phyloP scores from a whole-genome alignment of 371 early-diverging fungal genomes.

The Caulochytrium protostelioides region DNA sequence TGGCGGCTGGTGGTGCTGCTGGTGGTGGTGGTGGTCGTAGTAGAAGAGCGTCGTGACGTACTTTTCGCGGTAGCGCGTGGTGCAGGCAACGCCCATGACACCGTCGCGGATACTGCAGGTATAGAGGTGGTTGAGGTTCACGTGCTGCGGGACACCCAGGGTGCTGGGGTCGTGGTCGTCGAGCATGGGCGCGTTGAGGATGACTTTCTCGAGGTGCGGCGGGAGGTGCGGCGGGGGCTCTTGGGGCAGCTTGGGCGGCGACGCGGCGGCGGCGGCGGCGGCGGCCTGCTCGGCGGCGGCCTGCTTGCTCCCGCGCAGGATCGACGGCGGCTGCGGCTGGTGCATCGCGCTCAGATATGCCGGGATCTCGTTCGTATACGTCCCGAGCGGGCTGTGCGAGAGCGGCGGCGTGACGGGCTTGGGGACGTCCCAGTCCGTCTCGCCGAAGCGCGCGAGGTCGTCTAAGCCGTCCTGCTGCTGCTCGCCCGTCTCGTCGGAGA shows the following conservation, averaged over 20 bases:
- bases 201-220: slow-evolving; percentile 73
- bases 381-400: slow-evolving; percentile 32
- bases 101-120: slow-evolving; percentile 87
- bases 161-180: slow-evolving; percentile 44
- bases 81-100: slow-evolving; percentile 81
- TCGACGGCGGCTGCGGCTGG: slow-evolving; percentile 3
- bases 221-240: slow-evolving; percentile 69
- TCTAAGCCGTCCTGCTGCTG: slow-evolving; percentile 26
- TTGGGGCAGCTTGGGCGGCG: slow-evolving; percentile 5
- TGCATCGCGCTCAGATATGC: slow-evolving; percentile 13
- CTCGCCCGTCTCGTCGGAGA: slow-evolving; percentile 23
- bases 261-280: slow-evolving; percentile 7
- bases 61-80: slow-evolving; percentile 65
- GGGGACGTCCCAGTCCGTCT: slow-evolving; percentile 4
- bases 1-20: too few species aligned
- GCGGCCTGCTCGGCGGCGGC: not conserved
- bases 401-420: not conserved
- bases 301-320: not conserved
- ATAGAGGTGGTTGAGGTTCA: slow-evolving; percentile 81
- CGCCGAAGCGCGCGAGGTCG: slow-evolving; percentile 2
- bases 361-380: slow-evolving; percentile 44
- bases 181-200: slow-evolving; percentile 47
- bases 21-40: too few species aligned
- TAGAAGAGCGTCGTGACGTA: too few species aligned
- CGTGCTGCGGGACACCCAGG: slow-evolving; percentile 76